phyloP scores from a whole-genome alignment of 2,329 filamentous ascomycete species.

The Aspergillus awamori region DNA sequence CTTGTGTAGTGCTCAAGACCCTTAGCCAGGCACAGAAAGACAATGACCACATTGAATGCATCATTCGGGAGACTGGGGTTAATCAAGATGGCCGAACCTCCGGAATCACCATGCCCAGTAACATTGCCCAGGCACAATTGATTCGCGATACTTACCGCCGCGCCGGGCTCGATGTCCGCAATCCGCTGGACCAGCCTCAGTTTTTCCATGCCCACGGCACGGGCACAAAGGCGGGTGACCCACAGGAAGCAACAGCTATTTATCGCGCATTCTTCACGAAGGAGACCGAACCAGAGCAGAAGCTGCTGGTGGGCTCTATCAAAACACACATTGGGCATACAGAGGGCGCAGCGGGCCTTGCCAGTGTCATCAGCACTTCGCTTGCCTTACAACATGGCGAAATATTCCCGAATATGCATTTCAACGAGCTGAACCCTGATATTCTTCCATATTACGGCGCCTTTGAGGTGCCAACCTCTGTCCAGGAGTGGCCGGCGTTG shows the following conservation, averaged over 20 bases:
- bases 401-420: constrained; percentile 27
- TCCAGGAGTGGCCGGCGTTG: background rate
- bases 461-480: background rate
- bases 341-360: background rate
- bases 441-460: constrained; percentile 1
- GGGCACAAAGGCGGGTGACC: background rate
- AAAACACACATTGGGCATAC: background rate
- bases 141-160: constrained; percentile 5
- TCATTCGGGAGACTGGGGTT: constrained; percentile 31
- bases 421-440: constrained; percentile 26
- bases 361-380: constrained; percentile 14
- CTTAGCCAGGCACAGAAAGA: constrained; percentile 50
- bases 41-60: constrained; percentile 44
- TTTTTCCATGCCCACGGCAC: constrained; percentile 12
- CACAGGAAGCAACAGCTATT: background rate
- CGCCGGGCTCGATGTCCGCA: constrained; percentile 8
- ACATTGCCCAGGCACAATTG: background rate
- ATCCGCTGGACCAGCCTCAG: constrained; percentile 10
- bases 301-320: background rate
- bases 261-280: background rate
- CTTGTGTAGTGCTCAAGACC: constrained; percentile 53
- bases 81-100: constrained; percentile 30
- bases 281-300: background rate
- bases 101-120: background rate
- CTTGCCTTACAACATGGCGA: constrained; percentile 41